A percentile compares a stretch with the other conserved stretches of the same genome.
Conservation (phyloP, 106 monocot species). For the Cymbidium sinense region DNA sequence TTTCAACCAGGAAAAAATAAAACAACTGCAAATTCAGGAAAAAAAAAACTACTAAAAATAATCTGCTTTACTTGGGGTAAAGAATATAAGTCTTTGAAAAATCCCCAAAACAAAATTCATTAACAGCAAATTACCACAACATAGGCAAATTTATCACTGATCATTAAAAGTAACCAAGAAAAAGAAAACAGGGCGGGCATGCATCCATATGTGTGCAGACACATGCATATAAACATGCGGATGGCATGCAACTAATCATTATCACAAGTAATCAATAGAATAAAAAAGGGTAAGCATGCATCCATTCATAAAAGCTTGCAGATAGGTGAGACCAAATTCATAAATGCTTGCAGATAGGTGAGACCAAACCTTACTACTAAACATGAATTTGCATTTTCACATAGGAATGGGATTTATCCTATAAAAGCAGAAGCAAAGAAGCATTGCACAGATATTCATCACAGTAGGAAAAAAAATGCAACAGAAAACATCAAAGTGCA, state of each 20-base stretch:
- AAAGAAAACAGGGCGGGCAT: neutral
- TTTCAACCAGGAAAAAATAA: too few species aligned
- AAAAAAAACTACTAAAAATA: too few species aligned
- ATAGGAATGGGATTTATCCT: neutral
- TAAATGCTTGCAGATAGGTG: neutral
- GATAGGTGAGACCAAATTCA: too few species aligned
- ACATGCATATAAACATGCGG: too few species aligned
- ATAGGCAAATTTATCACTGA: neutral
- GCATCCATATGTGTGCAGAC: neutral
- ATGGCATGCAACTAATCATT: too few species aligned
- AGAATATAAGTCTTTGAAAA: neutral
- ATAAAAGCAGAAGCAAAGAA: neutral
- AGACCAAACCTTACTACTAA: neutral
- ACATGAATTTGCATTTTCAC: neutral
- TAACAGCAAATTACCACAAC: neutral
- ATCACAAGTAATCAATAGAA: too few species aligned
- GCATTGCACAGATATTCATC: neutral
- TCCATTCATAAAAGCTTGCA: too few species aligned
- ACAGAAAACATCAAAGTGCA: neutral
- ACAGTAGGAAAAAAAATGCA: too few species aligned
- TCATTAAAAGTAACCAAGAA: too few species aligned
- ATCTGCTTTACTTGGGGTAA: too few species aligned
- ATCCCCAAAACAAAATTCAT: neutral
- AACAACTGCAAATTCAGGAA: too few species aligned
- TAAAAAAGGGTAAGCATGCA: too few species aligned